Percentiles rank a stretch among this genome's conserved stretches.
These are phyloP conservation scores for Ustilago trichophora DNA, from an alignment of 1,284 basidiomycete genomes.

Conservation along the genomic window DNA sequence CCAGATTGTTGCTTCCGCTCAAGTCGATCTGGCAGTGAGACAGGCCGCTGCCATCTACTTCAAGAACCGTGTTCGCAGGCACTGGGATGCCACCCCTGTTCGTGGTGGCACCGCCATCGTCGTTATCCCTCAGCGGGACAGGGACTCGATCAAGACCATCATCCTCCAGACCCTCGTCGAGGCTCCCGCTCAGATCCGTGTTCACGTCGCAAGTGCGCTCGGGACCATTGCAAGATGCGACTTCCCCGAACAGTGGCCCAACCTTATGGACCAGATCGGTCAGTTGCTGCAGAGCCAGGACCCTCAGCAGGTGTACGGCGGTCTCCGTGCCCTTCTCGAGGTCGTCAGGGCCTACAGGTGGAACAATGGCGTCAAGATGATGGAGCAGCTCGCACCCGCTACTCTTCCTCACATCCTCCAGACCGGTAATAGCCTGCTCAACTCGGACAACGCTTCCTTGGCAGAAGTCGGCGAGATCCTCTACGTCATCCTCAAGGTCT, in stretches of 20 bases:
- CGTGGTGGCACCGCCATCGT: conserved; percentile 13
- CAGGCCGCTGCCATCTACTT: conserved; percentile 64
- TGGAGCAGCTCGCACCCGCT: conserved; percentile 54
- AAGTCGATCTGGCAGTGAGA: conserved; percentile 53
- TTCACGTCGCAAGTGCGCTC: conserved; percentile 57
- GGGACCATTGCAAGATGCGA: conserved; percentile 56
- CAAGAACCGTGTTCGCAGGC: conserved; percentile 61
- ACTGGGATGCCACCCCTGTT: conserved; percentile 53
- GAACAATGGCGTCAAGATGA: conserved; percentile 54
- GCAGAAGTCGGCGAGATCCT: conserved; percentile 59
- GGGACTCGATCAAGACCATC: conserved; percentile 43
- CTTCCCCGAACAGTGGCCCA: conserved; percentile 61
- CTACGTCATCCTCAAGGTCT: conserved; percentile 62
- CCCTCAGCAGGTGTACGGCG: conserved; percentile 54
- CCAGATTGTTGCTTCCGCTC: conserved; percentile 49
- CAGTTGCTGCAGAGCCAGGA: conserved; percentile 50
- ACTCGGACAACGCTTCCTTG: conserved; percentile 48
- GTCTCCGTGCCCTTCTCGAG: conserved; percentile 60
- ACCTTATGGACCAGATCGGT: conserved; percentile 57
- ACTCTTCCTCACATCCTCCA: conserved; percentile 60
- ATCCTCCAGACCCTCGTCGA: conserved; percentile 56
- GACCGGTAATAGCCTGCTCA: conserved; percentile 51
- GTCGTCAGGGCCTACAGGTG: conserved; percentile 61
- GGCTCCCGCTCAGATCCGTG: conserved; percentile 46
- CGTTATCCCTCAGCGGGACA: conserved; percentile 50